A percentile compares a stretch with the other conserved stretches of the same genome.
phyloP scores from a whole-genome alignment of 2,329 filamentous ascomycete genomes.

The Aspergillus neoniger region DNA sequence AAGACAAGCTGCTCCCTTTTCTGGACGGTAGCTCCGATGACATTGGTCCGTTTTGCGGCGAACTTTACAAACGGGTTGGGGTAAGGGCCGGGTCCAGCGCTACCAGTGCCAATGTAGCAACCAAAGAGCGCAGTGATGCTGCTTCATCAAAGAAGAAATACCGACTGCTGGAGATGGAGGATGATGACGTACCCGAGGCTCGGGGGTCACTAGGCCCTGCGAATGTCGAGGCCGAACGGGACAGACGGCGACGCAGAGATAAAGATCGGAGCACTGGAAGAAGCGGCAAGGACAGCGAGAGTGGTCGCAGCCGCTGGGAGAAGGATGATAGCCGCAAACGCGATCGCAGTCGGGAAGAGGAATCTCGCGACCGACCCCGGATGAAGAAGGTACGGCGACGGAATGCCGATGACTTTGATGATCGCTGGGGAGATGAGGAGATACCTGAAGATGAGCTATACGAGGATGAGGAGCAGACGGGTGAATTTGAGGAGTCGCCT shows the following conservation, averaged over 20 bases:
- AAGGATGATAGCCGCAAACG: conserved; percentile 43
- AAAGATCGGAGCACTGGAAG: conserved; percentile 3
- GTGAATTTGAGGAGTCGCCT: conserved; percentile 68
- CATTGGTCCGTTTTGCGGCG: conserved; percentile 50
- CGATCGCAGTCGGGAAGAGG: conserved; percentile 39
- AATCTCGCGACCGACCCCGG: conserved; percentile 45
- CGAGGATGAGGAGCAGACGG: conserved; percentile 51
- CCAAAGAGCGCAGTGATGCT: conserved; percentile 22
- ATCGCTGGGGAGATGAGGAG: conserved; percentile 81
- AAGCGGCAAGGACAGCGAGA: conserved; percentile 28
- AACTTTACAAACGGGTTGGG: conserved; percentile 44
- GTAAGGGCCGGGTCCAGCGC: conserved; percentile 18
- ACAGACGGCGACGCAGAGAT: conserved; percentile 28
- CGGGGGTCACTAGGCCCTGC: conserved; percentile 33
- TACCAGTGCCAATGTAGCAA: conserved; percentile 16
- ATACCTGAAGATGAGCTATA: conserved; percentile 43
- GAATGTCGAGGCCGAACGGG: conserved; percentile 42
- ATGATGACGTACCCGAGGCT: conserved; percentile 45
- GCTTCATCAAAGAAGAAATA: conserved; percentile 52
- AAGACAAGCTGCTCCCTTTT: conserved; percentile 55
- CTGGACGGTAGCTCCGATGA: conserved; percentile 53
- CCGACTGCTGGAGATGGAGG: conserved; percentile 57
- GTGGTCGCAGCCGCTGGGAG: conserved; percentile 29
- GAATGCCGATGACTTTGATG: conserved; percentile 64
- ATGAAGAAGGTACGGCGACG: conserved; percentile 55